These are phyloP conservation scores for Malassezia brasiliensis DNA, from an alignment of 1,284 basidiomycete genomes.

Conservation along the genomic window DNA sequence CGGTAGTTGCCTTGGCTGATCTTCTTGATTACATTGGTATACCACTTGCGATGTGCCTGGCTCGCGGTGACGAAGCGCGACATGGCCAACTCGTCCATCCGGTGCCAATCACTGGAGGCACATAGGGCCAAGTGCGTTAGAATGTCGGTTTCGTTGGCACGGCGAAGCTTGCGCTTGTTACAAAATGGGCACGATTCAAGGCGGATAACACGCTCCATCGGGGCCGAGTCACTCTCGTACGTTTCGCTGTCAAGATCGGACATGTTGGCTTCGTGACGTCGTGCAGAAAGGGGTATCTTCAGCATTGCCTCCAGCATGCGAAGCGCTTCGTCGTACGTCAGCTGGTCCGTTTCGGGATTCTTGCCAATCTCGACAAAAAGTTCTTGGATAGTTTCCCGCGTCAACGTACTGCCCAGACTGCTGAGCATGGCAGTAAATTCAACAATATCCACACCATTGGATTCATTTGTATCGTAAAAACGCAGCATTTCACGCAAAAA, in stretches of 20 bases:
- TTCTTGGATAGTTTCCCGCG: conserved; percentile 66
- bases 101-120: conserved; percentile 76
- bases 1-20: conserved; percentile 67
- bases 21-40: conserved; percentile 74
- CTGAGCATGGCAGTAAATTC: conserved; percentile 95
- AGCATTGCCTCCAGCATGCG: conserved; percentile 28
- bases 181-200: conserved; percentile 88
- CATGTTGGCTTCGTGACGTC: conserved; percentile 8
- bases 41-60: conserved; percentile 95
- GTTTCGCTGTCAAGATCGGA: no score
- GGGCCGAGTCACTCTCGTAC: not conserved
- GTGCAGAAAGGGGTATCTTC: conserved; percentile 28
- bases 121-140: conserved; percentile 79
- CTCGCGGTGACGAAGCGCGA: conserved; percentile 90
- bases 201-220: conserved; percentile 75
- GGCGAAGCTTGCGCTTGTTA: conserved; percentile 70
- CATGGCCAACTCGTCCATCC: conserved; percentile 61
- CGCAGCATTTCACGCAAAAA: conserved; percentile 86
- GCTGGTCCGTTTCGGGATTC: conserved; percentile 59
- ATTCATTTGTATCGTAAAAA: conserved; percentile 85
- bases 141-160: conserved; percentile 83
- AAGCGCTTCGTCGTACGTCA: conserved; percentile 63
- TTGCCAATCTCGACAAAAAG: conserved; percentile 54
- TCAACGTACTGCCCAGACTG: conserved; percentile 86
- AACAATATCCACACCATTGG: conserved; percentile 64